Conservation (phyloP, 2,329 filamentous ascomycete genomes). For the Cytospora mali region DNA sequence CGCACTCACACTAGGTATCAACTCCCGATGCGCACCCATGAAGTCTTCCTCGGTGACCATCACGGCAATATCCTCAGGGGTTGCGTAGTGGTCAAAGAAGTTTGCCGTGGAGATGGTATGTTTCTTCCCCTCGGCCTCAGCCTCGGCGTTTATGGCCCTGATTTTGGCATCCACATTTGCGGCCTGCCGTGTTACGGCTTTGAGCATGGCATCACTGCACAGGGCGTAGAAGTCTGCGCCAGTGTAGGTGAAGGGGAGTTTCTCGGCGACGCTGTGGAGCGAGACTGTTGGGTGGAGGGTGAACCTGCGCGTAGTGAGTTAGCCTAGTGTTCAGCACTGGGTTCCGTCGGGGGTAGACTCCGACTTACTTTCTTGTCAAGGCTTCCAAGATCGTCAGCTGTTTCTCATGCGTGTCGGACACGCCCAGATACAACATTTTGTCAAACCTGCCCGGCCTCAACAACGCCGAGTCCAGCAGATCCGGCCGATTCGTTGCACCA, state of each 20-base stretch:
- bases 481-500: constrained; percentile 91
- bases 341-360: not conserved
- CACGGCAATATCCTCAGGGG: constrained; percentile 79
- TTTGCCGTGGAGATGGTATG: constrained; percentile 78
- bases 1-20: constrained; percentile 90
- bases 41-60: constrained; percentile 92
- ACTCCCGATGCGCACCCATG: constrained; percentile 74
- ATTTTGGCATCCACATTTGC: constrained; percentile 83
- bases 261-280: constrained; percentile 71
- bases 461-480: constrained; percentile 87
- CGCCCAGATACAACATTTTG: constrained; percentile 96
- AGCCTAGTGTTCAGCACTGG: constrained; percentile 2
- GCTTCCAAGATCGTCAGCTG: constrained; percentile 94
- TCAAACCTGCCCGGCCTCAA: constrained; percentile 91
- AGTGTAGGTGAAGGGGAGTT: constrained; percentile 92
- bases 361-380: constrained; percentile 82
- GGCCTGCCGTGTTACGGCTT: constrained; percentile 92
- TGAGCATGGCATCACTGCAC: constrained; percentile 98
- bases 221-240: constrained; percentile 97
- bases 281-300: constrained; percentile 79
- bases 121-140: constrained; percentile 31
- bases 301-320: constrained; percentile 60
- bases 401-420: constrained; percentile 96
- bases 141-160: constrained; percentile 60
- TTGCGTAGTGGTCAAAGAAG: constrained; percentile 93